These are phyloP conservation scores for Ceratocystis colombiana DNA, from an alignment of 2,329 filamentous ascomycete genomes.

Conservation along the genomic window DNA sequence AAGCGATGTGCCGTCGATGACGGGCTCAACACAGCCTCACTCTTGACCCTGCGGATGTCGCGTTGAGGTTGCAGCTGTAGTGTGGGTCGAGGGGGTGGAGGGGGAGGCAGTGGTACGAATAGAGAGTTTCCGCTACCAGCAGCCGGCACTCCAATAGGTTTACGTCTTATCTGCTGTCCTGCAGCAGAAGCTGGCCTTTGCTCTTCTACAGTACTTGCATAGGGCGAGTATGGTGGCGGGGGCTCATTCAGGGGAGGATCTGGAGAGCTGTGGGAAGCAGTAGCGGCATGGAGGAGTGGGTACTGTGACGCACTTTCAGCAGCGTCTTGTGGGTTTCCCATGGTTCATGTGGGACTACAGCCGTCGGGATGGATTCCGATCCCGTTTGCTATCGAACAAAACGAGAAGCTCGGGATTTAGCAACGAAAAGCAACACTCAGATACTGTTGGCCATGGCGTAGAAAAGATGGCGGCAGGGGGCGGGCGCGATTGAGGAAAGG, in stretches of 20 bases:
- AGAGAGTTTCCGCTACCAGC: not conserved
- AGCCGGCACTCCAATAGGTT: constrained; percentile 6
- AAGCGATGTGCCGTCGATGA: not conserved
- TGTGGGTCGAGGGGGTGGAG: not conserved
- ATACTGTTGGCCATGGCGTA: not conserved
- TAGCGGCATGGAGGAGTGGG: not conserved
- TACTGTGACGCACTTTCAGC: not conserved
- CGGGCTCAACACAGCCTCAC: constrained; percentile 13
- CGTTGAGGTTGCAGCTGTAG: not conserved
- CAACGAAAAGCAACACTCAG: not conserved
- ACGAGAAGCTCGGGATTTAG: not conserved
- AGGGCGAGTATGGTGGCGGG: not conserved
- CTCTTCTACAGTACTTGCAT: not conserved
- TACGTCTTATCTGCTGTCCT: constrained; percentile 14
- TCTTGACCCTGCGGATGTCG: constrained; percentile 22
- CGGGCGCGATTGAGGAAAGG: not conserved
- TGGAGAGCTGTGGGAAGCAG: not conserved
- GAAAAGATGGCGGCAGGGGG: not conserved
- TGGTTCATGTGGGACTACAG: not conserved
- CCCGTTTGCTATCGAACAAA: not conserved
- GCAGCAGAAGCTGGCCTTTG: not conserved
- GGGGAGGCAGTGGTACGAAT: not conserved
- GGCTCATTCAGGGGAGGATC: not conserved
- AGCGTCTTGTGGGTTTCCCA: not conserved
- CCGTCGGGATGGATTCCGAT: constrained; percentile 1